Evolutionary conservation across 2,329 filamentous ascomycete genomes (phyloP).

Genomic region (Nemania abortiva): DNA sequence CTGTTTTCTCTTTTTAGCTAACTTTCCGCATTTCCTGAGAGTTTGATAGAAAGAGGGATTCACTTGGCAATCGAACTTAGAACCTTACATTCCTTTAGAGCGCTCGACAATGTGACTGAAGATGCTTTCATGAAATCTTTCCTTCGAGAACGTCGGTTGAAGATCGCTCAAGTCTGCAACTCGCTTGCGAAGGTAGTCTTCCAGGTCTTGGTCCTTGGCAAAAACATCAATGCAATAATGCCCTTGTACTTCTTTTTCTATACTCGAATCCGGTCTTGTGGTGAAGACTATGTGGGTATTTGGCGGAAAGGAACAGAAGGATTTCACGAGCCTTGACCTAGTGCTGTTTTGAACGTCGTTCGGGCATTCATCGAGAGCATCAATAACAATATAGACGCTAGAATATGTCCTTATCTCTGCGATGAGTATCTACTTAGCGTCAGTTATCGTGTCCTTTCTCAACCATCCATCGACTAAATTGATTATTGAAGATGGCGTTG

Average conservation of each 20-base stretch:
- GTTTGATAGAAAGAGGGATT: no score
- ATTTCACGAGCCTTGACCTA: slow-evolving; percentile 13
- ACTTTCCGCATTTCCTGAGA: not conserved
- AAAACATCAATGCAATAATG: slow-evolving; percentile 7
- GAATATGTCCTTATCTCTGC: slow-evolving; percentile 16
- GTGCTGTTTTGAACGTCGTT: slow-evolving; percentile 7
- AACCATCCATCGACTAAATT: no score
- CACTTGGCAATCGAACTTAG: no score
- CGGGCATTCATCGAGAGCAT: slow-evolving; percentile 26
- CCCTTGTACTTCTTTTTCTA: slow-evolving; percentile 9
- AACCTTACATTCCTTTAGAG: slow-evolving; percentile 29
- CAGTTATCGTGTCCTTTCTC: not conserved
- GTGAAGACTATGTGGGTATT: slow-evolving; percentile 24
- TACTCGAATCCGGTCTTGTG: slow-evolving; percentile 7
- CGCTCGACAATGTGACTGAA: slow-evolving; percentile 12
- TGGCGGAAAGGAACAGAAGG: slow-evolving; percentile 13
- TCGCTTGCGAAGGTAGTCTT: slow-evolving; percentile 10
- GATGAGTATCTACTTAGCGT: slow-evolving; percentile 16
- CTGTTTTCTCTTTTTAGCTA: slow-evolving; percentile 12
- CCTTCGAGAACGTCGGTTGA: slow-evolving; percentile 4
- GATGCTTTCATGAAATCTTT: slow-evolving; percentile 1
- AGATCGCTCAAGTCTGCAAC: slow-evolving; percentile 13
- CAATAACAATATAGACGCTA: slow-evolving; percentile 19
- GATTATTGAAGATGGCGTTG: not conserved
- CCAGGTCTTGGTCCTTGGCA: slow-evolving; percentile 21